A percentile compares a stretch with the other conserved stretches of the same genome.
Conservation (phyloP, 2,329 filamentous ascomycete genomes). For the Ciborinia camelliae region DNA sequence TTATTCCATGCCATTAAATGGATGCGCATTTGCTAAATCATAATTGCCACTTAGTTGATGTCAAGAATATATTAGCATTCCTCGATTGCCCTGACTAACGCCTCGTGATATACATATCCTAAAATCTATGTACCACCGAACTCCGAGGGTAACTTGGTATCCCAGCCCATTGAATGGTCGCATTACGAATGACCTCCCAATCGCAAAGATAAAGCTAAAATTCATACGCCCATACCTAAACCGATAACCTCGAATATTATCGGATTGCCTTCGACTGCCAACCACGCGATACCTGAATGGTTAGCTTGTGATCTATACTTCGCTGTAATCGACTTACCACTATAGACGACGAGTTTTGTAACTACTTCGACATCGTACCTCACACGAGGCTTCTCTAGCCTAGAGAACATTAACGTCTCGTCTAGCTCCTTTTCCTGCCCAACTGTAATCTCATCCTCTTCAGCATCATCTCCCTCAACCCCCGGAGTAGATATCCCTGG, state of each 20-base stretch:
- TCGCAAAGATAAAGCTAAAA: neutral
- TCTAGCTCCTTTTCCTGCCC: conserved; percentile 51
- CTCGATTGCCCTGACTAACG: conserved; percentile 16
- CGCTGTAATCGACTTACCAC: conserved; percentile 56
- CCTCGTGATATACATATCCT: conserved; percentile 13
- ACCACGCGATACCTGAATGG: conserved; percentile 69
- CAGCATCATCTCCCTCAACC: conserved; percentile 39
- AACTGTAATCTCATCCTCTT: conserved; percentile 38
- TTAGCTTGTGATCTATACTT: conserved; percentile 12
- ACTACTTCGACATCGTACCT: conserved; percentile 98
- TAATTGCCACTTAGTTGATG: neutral
- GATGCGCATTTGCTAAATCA: neutral
- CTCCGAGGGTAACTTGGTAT: neutral
- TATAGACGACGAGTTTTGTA: conserved; percentile 92
- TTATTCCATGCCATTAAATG: neutral
- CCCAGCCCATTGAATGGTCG: neutral
- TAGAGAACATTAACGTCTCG: conserved; percentile 78
- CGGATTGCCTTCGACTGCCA: conserved; percentile 55
- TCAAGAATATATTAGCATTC: neutral
- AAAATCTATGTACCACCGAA: conserved; percentile 11
- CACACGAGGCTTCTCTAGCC: conserved; percentile 80
- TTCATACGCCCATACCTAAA: conserved; percentile 38
- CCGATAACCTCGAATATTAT: conserved; percentile 44
- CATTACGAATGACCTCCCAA: neutral
- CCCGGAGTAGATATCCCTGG: conserved; percentile 36